These are phyloP conservation scores for Cystobasidium sp. DNA, from an alignment of 1,284 basidiomycete genomes.

Conservation along the genomic window DNA sequence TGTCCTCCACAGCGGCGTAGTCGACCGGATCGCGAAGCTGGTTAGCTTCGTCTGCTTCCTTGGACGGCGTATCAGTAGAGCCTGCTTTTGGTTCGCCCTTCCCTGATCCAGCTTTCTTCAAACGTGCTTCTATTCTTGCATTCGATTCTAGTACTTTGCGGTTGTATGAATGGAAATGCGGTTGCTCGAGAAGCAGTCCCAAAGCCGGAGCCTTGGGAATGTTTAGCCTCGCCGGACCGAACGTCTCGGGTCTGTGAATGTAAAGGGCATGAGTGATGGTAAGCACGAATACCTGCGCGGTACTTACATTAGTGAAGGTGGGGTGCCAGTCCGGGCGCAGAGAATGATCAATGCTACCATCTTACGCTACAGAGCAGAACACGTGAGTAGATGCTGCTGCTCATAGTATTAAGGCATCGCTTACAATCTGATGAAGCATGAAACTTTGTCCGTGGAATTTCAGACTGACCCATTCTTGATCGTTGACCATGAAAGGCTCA, in stretches of 20 bases:
- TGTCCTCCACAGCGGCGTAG: slow-evolving; percentile 64
- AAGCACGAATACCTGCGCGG: neutral
- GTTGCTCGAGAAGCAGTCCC: slow-evolving; percentile 91
- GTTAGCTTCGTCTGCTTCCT: slow-evolving; percentile 7
- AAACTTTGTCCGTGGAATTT: slow-evolving; percentile 96
- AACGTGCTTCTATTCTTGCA: slow-evolving; percentile 54
- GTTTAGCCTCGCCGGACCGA: slow-evolving; percentile 72
- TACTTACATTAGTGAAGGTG: slow-evolving; percentile 66
- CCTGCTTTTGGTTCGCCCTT: slow-evolving; percentile 37
- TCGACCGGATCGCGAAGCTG: slow-evolving; percentile 63
- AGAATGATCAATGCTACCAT: slow-evolving; percentile 92
- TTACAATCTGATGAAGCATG: slow-evolving; percentile 88
- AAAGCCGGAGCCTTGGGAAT: slow-evolving; percentile 96
- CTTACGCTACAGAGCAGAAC: slow-evolving; percentile 71
- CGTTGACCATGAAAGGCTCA: slow-evolving; percentile 81
- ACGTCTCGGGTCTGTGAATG: slow-evolving; percentile 58
- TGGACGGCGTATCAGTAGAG: neutral
- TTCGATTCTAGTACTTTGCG: slow-evolving; percentile 67
- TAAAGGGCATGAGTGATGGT: slow-evolving; percentile 59
- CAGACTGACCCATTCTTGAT: slow-evolving; percentile 93
- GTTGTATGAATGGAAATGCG: slow-evolving; percentile 83
- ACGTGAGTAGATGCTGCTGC: neutral
- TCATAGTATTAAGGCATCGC: slow-evolving; percentile 40
- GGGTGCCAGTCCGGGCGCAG: slow-evolving; percentile 73
- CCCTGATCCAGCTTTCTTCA: slow-evolving; percentile 2